These are phyloP conservation scores for Thielaviopsis populi DNA, from an alignment of 2,329 filamentous ascomycete species.

Conservation along the genomic window DNA sequence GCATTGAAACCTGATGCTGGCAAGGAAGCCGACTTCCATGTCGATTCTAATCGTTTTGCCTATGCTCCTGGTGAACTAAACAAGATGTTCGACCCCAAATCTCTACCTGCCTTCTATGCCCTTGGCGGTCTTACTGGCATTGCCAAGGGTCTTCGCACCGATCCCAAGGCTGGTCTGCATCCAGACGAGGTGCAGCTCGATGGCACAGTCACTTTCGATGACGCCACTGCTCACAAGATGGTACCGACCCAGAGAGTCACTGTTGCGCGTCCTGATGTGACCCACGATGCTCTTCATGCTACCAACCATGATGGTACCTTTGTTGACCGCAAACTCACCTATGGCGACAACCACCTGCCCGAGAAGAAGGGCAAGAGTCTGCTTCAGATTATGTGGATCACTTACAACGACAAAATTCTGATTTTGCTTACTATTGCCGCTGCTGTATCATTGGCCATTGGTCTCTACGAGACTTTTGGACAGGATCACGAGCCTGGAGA, in stretches of 20 bases:
- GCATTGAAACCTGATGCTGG: conserved; percentile 63
- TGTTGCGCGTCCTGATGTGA: conserved; percentile 10
- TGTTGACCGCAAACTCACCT: conserved; percentile 53
- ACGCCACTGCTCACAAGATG: conserved; percentile 35
- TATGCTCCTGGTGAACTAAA: conserved; percentile 71
- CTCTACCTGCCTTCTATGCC: conserved; percentile 62
- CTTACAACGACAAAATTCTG: conserved; percentile 70
- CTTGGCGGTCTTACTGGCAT: conserved; percentile 65
- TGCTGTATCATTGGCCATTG: conserved; percentile 56
- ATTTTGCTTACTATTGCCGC: conserved; percentile 58
- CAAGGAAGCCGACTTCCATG: conserved; percentile 59
- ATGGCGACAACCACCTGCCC: conserved; percentile 55
- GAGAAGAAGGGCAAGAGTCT: conserved; percentile 61
- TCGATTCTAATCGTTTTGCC: conserved; percentile 70
- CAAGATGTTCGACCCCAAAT: conserved; percentile 85
- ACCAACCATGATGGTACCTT: conserved; percentile 28
- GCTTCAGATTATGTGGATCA: conserved; percentile 63
- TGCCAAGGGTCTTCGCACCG: conserved; percentile 61
- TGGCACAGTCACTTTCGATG: conserved; percentile 55
- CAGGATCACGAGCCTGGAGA: conserved; percentile 34
- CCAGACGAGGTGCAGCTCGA: conserved; percentile 54
- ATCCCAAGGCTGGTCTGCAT: conserved; percentile 59
- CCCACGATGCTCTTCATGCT: conserved; percentile 14
- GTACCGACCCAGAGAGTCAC: neutral
- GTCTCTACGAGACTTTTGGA: conserved; percentile 61